Base-by-base conservation (phyloP, 208 protist genomes). In the Leishmania lainsoni region DNA sequence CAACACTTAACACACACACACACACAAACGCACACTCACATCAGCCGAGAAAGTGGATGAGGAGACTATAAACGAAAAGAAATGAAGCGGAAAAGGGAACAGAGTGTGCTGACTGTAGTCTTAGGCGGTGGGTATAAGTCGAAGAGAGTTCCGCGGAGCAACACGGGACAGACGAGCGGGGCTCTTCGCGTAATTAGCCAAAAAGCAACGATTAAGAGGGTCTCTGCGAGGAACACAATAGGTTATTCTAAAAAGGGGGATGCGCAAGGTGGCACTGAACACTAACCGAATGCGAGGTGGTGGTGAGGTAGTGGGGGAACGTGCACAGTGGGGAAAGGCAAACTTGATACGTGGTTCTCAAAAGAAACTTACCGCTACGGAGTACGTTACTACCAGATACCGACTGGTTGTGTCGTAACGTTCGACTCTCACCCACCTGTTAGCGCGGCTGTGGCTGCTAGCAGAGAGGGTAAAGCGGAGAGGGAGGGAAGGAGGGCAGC, bases 81-180 rank as follows among this genome's bases (percentile, higher is more conserved):
- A 58, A 58, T 58, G 17, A 58, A 22, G 20, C 54, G 54, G 20
- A 58, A 45, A 45, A 45, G 42, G 42, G 42, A 68, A 66, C 61
- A 84, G 51, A n/a, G 42, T 42, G 48, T 48, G 14, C 65, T 66
- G 79, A 76, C 65, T 10, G 63, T 45, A 58, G 26, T 29, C 22
- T 8, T 32, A 76, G 10, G 63, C 48, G 42, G 42, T 45, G 42
- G 42, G 42, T 45, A 45, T 45, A 45, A 45, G 42, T 6, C 42
- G 42, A 45, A 29, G 26, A 32, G 58, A 63, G 9, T 14, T 26
- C 6, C 22, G n/a, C 22, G 6, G 56, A 8, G 10, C 56, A 61
- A 61, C 8, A 26, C 5, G 56, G 22, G 5, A 0, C 56, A 61
- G 22, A 29, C 58, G 26, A 63, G 26, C 58, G 29, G 10, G 10